These are phyloP conservation scores for Plasmodium reichenowi DNA, from an alignment of 169 alveolate genomes.

Conservation along the genomic window DNA sequence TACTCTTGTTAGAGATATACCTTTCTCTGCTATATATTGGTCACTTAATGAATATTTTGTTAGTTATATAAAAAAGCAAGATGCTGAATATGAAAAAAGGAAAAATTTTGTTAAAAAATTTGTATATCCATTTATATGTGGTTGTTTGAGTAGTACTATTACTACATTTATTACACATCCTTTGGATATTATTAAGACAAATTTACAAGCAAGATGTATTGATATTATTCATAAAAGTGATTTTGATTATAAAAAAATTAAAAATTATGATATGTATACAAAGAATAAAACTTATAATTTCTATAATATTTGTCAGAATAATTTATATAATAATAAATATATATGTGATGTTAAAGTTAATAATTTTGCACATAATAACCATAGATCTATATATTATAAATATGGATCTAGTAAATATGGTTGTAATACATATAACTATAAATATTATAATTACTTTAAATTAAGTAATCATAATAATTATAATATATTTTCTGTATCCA, in stretches of 20 bases:
- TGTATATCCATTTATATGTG: conserved; percentile 77
- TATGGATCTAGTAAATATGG: conserved; percentile 73
- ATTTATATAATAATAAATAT: conserved; percentile 60
- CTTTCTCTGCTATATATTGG: conserved; percentile 80
- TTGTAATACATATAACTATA: conserved; percentile 58
- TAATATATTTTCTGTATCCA: conserved; percentile 49
- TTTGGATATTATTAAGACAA: conserved; percentile 76
- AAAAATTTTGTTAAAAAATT: conserved; percentile 43
- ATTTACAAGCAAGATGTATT: conserved; percentile 79
- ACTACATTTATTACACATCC: conserved; percentile 79
- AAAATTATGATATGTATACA: conserved; percentile 39
- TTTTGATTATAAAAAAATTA: conserved; percentile 69
- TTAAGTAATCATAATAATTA: conserved; percentile 65
- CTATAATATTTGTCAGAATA: conserved; percentile 61
- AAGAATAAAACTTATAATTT: conserved; percentile 15
- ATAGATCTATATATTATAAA: conserved; percentile 60
- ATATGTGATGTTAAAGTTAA: conserved; percentile 65
- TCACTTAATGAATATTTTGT: conserved; percentile 77
- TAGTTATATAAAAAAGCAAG: conserved; percentile 50
- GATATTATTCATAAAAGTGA: conserved; percentile 76
- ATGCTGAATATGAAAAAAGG: conserved; percentile 41
- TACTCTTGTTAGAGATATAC: conserved; percentile 78
- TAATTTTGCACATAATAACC: conserved; percentile 64
- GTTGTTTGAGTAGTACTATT: conserved; percentile 74
- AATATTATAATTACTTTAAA: conserved; percentile 67